Evolutionary conservation across 2,329 filamentous ascomycete species (phyloP).

Genomic region (Berkeleyomyces rouxiae): DNA sequence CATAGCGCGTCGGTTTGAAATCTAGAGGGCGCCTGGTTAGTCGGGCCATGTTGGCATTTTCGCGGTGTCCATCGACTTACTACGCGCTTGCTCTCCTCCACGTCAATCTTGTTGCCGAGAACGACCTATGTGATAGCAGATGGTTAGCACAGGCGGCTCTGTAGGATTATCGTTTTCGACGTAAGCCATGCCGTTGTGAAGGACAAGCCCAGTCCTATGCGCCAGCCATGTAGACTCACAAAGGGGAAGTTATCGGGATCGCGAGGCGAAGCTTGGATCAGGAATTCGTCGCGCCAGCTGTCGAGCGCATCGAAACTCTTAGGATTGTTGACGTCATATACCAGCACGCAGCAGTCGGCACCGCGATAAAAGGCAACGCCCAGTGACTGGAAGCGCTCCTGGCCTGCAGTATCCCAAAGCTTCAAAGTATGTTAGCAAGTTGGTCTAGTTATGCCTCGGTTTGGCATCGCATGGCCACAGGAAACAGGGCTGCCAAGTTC

Average conservation of each 20-base stretch:
- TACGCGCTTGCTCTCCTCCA: constrained; percentile 93
- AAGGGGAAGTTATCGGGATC: constrained; percentile 97
- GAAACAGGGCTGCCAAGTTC: background rate
- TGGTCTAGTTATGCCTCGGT: background rate
- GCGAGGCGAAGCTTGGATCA: constrained; percentile 91
- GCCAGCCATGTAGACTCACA: constrained; percentile 35
- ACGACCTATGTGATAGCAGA: constrained; percentile 46
- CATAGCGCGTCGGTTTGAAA: constrained; percentile 89
- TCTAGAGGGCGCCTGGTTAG: constrained; percentile 30
- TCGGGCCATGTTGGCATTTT: background rate
- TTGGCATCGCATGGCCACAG: background rate
- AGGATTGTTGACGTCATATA: constrained; percentile 97
- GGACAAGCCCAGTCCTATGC: background rate
- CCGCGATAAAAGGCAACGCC: constrained; percentile 96
- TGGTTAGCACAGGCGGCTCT: constrained; percentile 15
- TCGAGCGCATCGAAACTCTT: constrained; percentile 98
- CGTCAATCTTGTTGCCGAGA: constrained; percentile 96
- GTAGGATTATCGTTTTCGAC: background rate
- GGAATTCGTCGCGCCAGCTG: constrained; percentile 95
- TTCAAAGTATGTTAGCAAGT: constrained; percentile 23
- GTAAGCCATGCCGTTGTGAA: background rate
- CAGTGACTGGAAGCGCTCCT: constrained; percentile 93
- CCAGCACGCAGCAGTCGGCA: constrained; percentile 92
- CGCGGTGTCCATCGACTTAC: constrained; percentile 24
- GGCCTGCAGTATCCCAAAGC: constrained; percentile 96